phyloP scores from a whole-genome alignment of 352 stramenopile species.

The Phytophthora ramorum region DNA sequence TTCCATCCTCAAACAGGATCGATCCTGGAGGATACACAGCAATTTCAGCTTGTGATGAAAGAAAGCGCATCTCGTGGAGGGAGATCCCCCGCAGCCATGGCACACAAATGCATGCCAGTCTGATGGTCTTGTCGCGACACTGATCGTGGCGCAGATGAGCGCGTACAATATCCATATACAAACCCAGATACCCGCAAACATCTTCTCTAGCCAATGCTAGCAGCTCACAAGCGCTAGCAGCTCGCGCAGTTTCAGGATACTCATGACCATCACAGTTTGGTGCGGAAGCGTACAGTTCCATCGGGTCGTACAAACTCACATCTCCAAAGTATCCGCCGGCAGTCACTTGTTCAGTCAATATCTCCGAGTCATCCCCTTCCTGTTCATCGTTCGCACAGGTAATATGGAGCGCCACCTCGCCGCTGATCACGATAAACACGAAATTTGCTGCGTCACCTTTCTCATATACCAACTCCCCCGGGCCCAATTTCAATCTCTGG shows the following conservation, averaged over 20 bases:
- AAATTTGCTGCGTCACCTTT: slow-evolving; percentile 66
- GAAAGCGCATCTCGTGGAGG: slow-evolving; percentile 63
- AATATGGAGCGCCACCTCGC: slow-evolving; percentile 48
- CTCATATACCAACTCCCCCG: slow-evolving; percentile 63
- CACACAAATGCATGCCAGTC: slow-evolving; percentile 46
- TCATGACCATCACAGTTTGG: slow-evolving; percentile 32
- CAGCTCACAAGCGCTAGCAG: slow-evolving; percentile 40
- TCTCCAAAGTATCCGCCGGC: slow-evolving; percentile 71
- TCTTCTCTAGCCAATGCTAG: slow-evolving; percentile 63
- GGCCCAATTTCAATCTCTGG: slow-evolving; percentile 47
- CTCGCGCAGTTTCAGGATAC: slow-evolving; percentile 61
- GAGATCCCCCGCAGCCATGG: slow-evolving; percentile 50
- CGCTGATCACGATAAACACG: slow-evolving; percentile 69
- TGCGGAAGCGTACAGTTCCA: slow-evolving; percentile 1
- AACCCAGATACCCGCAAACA: slow-evolving; percentile 61
- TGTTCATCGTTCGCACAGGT: not conserved
- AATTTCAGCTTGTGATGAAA: slow-evolving; percentile 52
- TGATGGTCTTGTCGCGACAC: slow-evolving; percentile 55
- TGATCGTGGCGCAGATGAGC: slow-evolving; percentile 64
- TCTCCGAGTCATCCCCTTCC: not conserved
- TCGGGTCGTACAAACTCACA: slow-evolving; percentile 42
- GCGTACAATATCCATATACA: slow-evolving; percentile 75
- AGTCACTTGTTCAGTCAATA: slow-evolving; percentile 42
- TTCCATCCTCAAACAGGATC: slow-evolving; percentile 52
- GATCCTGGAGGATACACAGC: slow-evolving; percentile 52